Percentiles rank a stretch among this genome's conserved stretches.
Conservation (phyloP, 352 stramenopile genomes). For the Phytophthora nicotianae region DNA sequence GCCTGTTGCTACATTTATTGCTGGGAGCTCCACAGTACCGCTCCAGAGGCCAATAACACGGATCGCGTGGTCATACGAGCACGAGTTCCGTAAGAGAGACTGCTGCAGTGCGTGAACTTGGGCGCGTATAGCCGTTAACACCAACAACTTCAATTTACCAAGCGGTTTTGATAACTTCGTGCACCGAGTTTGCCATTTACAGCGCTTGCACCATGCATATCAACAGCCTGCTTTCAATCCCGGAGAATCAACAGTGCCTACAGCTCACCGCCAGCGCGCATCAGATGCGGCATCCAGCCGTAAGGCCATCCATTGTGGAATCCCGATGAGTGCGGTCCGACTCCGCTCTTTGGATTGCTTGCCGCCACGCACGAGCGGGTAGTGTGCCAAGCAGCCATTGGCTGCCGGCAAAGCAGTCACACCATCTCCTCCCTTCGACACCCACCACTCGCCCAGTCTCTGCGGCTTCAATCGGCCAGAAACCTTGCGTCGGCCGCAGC, state of each 20-base stretch:
- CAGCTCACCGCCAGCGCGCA: slow-evolving; percentile 3
- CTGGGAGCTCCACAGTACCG: too few relatives aligned
- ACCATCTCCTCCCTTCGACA: background rate
- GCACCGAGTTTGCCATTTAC: background rate
- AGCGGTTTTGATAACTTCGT: too few relatives aligned
- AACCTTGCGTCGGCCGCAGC: slow-evolving; percentile 11
- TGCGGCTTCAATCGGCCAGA: slow-evolving; percentile 21
- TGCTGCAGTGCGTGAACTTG: too few relatives aligned
- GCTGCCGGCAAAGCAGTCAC: background rate
- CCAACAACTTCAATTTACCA: too few relatives aligned
- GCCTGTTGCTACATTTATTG: too few relatives aligned
- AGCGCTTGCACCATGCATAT: background rate
- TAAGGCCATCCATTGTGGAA: slow-evolving; percentile 1
- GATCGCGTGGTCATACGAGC: too few relatives aligned
- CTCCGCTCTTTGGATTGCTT: slow-evolving; percentile 1
- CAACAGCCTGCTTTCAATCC: background rate
- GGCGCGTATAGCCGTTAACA: too few relatives aligned
- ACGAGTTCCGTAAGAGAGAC: too few relatives aligned
- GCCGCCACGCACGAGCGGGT: slow-evolving; percentile 12
- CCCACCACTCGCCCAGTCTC: slow-evolving; percentile 15
- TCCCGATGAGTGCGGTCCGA: background rate
- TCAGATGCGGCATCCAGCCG: background rate
- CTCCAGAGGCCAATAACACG: too few relatives aligned
- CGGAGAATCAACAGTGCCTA: background rate
- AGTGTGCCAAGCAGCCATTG: background rate